Base-by-base conservation (phyloP, 129 eudicot genomes). In the Sambucus nigra region DNA sequence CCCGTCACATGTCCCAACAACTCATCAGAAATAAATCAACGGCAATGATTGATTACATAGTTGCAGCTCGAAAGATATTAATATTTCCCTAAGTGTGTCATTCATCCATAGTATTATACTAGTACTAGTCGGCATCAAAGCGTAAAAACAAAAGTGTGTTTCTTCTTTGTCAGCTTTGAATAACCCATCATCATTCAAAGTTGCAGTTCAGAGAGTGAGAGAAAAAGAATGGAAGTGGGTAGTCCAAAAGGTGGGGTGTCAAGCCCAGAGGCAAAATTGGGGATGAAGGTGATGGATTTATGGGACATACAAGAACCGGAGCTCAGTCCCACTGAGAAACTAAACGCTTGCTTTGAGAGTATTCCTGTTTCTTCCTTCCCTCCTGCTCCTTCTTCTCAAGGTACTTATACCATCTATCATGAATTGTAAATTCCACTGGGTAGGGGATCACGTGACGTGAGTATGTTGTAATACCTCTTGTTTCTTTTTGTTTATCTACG, bases 291-390 rank as follows among this genome's bases (percentile, higher is more conserved):
- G 31, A 95, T 81, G 71, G 95, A 79, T 69, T 61, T 91, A 4
- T 91, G 98, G 98, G 95, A 91, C 28, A 22, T 53, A 15, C 88
- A 78, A 25, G 98, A 82, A 68, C 63, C 98, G 0, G 86, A 81
- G 71, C 81, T 91, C 14, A 76, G 69, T 21, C 98, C 98, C 23
- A 85, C 94, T 11, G 87, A 91, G 70, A 91, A 91, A 82, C 95
- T 91, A 6, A 89, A 89, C 60, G 93, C 93, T 51, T 89, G 97
- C 53, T 89, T 89, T 41, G 97, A 89, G 67, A 72, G 77, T 56
- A 81, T 89, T 50, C 95, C 93, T 55, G 97, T 89, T 41, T 89
- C 97, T 26, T 79, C 84, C 32, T 89, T 89, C 45, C 97, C 97
- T 47, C 82, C 63, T 59, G 93, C 97, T 51, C 65, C 93, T 59